Conservation (phyloP, 768 basidiomycete genomes). For the Amanita pallidorosea region DNA sequence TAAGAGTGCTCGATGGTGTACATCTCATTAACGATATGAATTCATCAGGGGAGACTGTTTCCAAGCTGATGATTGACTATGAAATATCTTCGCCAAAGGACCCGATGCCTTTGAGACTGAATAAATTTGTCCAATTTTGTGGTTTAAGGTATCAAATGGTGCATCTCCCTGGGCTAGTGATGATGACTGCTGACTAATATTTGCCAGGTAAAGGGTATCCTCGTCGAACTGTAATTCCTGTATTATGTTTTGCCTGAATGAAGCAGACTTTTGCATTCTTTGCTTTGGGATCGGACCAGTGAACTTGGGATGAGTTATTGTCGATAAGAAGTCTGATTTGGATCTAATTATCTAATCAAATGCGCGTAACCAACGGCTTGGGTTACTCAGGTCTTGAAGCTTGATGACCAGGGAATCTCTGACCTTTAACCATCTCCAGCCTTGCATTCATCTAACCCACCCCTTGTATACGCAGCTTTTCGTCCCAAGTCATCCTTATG, state of each 20-base stretch:
- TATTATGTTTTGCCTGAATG: no score
- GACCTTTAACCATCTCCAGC: not conserved
- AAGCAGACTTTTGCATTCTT: no score
- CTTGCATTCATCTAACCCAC: not conserved
- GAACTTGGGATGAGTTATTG: no score
- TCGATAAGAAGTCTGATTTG: no score
- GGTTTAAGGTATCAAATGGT: conserved; percentile 52
- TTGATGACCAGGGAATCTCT: no score
- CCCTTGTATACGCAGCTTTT: not conserved
- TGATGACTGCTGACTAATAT: not conserved
- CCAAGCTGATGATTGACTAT: conserved; percentile 28
- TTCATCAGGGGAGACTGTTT: conserved; percentile 19
- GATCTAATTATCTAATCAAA: no score
- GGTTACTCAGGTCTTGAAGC: no score
- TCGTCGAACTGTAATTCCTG: conserved; percentile 15
- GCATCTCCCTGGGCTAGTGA: not conserved
- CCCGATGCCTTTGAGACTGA: conserved; percentile 37
- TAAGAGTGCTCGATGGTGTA: not conserved
- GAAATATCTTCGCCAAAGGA: conserved; percentile 24
- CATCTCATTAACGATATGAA: not conserved
- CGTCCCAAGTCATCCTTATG: not conserved
- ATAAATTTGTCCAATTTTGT: conserved; percentile 44
- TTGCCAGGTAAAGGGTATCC: not conserved
- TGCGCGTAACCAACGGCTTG: no score
- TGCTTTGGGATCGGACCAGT: no score